Base-by-base conservation (phyloP, 1,139 yeast genomes). In the Geotrichum histeridarum region DNA sequence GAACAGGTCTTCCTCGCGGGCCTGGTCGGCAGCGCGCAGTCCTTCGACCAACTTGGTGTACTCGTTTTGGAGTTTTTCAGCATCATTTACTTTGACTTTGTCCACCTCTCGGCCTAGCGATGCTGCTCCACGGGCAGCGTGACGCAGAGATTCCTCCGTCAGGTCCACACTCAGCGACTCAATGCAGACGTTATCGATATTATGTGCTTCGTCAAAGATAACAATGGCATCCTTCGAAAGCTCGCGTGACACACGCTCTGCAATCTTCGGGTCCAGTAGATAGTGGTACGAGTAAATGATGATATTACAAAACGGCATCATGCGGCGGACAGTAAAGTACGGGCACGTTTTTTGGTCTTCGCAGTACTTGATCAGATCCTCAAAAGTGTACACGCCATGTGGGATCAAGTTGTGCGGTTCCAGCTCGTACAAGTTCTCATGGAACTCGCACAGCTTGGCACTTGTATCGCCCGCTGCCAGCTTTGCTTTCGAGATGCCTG, bases 171-270 rank as follows among this genome's bases (percentile, higher is more conserved):
- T 89, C 51, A 93, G 73, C 0, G 99, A 87, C 70, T 93, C 99
- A 58, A 93, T 93, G 74, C 99, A 93, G 56, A 93, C 99, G 75
- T 93, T 93, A 77, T 93, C 99, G 56, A 93, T 93, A 72, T 93
- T 93, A 71, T 93, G 99, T 51, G 99, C 99, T 72, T 93, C 99
- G 73, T 93, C 99, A 67, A 93, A 93, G 49, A 93, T 94, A 59
- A 93, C 87, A 57, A 93, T 93, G 56, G 95, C 81, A 67, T 93
- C 99, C 63, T 91, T 89, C 14, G 96, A 87, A 53, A 93, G 78
- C 66, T 94, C 98, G 61, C 79, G 81, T 4, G 98, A 91, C 30
- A 93, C 99, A 56, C 99, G 76, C 60, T 91, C 98, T 2, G 98
- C 95, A 68, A 93, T 93, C 67, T 94, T 93, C 31, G 99, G 99